Conservation (phyloP, 2,329 filamentous ascomycete species). For the Cladosporium austrohemisphaericum region DNA sequence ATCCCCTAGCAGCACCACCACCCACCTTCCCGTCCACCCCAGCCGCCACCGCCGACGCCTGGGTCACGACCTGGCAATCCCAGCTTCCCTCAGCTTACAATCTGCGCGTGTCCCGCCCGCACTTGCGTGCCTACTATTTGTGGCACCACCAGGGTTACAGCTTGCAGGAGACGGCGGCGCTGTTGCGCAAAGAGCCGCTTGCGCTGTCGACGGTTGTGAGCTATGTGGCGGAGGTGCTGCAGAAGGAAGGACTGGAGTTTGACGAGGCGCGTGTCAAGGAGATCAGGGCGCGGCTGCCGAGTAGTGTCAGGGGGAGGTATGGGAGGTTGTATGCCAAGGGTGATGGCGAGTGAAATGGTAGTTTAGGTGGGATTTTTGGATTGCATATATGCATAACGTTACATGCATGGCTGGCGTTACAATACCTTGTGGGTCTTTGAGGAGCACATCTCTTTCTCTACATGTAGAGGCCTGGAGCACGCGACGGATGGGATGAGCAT, state of each 20-base stretch:
- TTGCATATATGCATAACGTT: no score
- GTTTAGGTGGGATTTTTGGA: no score
- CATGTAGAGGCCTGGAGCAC: no score
- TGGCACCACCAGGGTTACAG: slow-evolving; percentile 57
- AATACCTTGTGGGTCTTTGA: no score
- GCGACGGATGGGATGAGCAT: no score
- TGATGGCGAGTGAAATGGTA: no score
- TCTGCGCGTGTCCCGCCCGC: slow-evolving; percentile 6
- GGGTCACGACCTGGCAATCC: slow-evolving; percentile 17
- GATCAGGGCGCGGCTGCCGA: slow-evolving; percentile 26
- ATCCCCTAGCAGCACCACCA: background rate
- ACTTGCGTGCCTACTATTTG: slow-evolving; percentile 56
- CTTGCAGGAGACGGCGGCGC: slow-evolving; percentile 48
- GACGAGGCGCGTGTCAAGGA: slow-evolving; percentile 32
- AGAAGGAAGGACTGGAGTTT: slow-evolving; percentile 49
- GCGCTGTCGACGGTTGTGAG: slow-evolving; percentile 52
- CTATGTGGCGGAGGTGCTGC: slow-evolving; percentile 58
- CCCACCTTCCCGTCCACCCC: slow-evolving; percentile 7
- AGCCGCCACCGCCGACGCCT: slow-evolving; percentile 19
- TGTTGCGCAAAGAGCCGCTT: slow-evolving; percentile 61
- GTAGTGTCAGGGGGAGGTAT: slow-evolving; percentile 19
- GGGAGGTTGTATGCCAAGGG: slow-evolving; percentile 1
- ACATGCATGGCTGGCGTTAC: no score
- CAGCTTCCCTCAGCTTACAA: slow-evolving; percentile 13
- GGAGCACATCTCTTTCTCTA: no score